Conservation (phyloP, 345 rosid genomes). For the Gossypioides kirkii region DNA sequence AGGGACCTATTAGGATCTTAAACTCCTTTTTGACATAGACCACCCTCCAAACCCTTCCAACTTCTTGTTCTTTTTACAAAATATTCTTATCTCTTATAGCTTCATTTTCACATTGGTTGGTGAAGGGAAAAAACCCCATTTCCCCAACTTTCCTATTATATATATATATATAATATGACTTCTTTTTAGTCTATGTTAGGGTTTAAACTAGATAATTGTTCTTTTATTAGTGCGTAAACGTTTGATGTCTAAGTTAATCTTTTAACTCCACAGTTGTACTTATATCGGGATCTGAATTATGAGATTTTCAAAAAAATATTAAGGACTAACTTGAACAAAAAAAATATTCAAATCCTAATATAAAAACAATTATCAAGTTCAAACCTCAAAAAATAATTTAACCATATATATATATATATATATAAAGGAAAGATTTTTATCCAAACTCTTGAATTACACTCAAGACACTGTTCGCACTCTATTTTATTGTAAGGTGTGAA, state of each 20-base stretch:
- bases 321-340: fast-evolving
- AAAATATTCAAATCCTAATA: too few species aligned
- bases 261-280: too few species aligned
- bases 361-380: too few species aligned
- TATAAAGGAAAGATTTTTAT: neutral
- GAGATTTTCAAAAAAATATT: too few species aligned
- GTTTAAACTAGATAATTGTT: too few species aligned
- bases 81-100: neutral
- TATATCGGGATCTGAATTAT: fast-evolving
- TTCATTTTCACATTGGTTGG: slow-evolving; percentile 14
- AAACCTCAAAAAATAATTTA: too few species aligned
- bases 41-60: slow-evolving; percentile 30
- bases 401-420: too few species aligned
- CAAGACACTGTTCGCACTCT: slow-evolving; percentile 10
- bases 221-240: too few species aligned
- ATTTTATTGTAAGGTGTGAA: slow-evolving; percentile 35
- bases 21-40: slow-evolving; percentile 35
- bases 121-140: slow-evolving; percentile 2
- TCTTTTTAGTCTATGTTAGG: too few species aligned
- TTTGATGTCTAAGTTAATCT: too few species aligned
- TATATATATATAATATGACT: too few species aligned
- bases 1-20: slow-evolving; percentile 37
- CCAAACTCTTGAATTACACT: slow-evolving; percentile 35
- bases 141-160: neutral
- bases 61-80: slow-evolving; percentile 7